phyloP scores from a whole-genome alignment of 2,329 filamentous ascomycete genomes.

The Claviceps citrina region DNA sequence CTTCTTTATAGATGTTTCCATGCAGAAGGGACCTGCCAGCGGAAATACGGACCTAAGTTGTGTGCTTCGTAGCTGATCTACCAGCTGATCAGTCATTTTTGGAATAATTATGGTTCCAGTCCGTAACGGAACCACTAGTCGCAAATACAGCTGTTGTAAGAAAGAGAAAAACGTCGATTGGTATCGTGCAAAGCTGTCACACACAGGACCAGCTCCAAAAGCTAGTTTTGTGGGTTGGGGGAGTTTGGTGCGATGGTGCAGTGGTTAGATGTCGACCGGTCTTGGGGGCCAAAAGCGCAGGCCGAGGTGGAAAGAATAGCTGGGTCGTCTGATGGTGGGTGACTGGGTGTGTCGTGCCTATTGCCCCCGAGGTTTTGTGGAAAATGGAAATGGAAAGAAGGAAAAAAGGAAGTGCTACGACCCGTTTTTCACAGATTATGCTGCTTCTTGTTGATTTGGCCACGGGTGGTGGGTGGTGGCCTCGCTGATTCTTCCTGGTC shows the following conservation, averaged over 20 bases:
- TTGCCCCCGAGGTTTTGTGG: background rate
- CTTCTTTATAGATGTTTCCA: too few relatives aligned
- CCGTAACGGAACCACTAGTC: slow-evolving; percentile 13
- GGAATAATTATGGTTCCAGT: slow-evolving; percentile 12
- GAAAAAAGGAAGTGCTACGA: background rate
- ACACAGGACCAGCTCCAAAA: slow-evolving; percentile 2
- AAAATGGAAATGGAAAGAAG: background rate
- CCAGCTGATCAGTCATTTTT: slow-evolving; percentile 30
- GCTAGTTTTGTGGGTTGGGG: background rate
- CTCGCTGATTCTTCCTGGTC: background rate
- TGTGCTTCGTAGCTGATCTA: slow-evolving; percentile 28
- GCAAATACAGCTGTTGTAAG: slow-evolving; percentile 8
- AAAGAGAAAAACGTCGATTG: background rate
- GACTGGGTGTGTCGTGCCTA: too few relatives aligned
- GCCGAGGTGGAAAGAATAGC: background rate
- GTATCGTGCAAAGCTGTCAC: slow-evolving; percentile 12
- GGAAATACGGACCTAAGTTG: slow-evolving; percentile 23
- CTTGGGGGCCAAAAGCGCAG: background rate
- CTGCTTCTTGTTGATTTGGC: background rate
- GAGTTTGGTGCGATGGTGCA: background rate
- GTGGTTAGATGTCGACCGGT: background rate
- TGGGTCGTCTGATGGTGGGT: slow-evolving; percentile 1
- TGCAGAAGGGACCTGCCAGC: background rate
- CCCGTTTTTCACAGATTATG: background rate
- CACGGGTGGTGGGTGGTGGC: background rate